These are phyloP conservation scores for Mycogone perniciosa DNA, from an alignment of 2,329 filamentous ascomycete species.

Conservation along the genomic window DNA sequence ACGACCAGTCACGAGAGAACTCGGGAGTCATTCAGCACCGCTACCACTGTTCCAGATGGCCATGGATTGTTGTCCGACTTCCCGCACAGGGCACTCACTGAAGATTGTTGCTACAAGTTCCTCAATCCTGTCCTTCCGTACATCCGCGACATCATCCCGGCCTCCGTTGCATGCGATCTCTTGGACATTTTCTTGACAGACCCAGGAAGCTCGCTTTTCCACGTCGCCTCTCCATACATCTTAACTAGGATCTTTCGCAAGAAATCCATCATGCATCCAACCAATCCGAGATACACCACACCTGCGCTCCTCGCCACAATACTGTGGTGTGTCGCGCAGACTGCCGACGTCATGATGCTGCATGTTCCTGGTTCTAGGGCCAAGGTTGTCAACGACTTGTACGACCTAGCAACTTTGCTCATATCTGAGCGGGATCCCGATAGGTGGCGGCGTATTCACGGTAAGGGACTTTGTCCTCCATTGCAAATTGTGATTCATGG, in stretches of 20 bases:
- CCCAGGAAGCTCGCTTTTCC: conserved; percentile 36
- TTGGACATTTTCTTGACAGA: conserved; percentile 43
- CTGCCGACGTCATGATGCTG: conserved; percentile 38
- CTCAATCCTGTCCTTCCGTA: conserved; percentile 35
- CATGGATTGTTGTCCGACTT: conserved; percentile 16
- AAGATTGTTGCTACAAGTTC: conserved; percentile 34
- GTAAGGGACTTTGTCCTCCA: conserved; percentile 13
- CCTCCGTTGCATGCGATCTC: conserved; percentile 38
- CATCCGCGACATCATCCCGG: conserved; percentile 32
- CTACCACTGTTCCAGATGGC: conserved; percentile 14
- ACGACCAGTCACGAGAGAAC: conserved; percentile 12
- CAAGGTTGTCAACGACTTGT: conserved; percentile 33
- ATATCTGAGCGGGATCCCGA: conserved; percentile 32
- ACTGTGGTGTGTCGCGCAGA: conserved; percentile 42
- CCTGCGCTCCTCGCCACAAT: conserved; percentile 41
- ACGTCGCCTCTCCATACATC: conserved; percentile 41
- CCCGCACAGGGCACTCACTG: conserved; percentile 21
- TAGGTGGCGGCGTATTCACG: conserved; percentile 30
- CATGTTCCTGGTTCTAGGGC: conserved; percentile 35
- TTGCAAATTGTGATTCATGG: not conserved
- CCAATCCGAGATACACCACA: conserved; percentile 34
- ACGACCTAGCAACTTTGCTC: conserved; percentile 29
- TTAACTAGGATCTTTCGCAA: conserved; percentile 40
- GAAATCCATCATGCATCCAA: conserved; percentile 35
- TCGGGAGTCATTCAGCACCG: conserved; percentile 17